Percentiles rank a stretch among this genome's conserved stretches.
These are phyloP conservation scores for Clavariopsis aquatica DNA, from an alignment of 495 filamentous ascomycete species.

Conservation along the genomic window DNA sequence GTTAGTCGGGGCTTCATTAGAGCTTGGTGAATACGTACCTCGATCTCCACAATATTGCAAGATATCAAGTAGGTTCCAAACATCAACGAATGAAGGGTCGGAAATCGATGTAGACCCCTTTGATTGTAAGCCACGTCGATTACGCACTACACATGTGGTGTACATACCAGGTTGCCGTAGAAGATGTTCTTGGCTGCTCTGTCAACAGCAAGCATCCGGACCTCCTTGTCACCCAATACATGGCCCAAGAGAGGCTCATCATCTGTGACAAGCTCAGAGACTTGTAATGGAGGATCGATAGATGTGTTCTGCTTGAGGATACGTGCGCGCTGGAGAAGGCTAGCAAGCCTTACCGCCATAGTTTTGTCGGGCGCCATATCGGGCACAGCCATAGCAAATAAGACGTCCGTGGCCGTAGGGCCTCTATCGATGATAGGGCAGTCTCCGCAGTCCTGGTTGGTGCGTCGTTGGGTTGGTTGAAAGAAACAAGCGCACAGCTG, in stretches of 20 bases:
- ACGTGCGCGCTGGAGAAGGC: slow-evolving; percentile 65
- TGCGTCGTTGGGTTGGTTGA: neutral
- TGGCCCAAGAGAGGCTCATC: slow-evolving; percentile 49
- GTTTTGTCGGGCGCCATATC: slow-evolving; percentile 10
- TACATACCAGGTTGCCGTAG: slow-evolving; percentile 69
- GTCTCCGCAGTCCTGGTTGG: neutral
- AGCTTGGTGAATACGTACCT: slow-evolving; percentile 48
- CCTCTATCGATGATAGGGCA: neutral
- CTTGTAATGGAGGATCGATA: slow-evolving; percentile 77
- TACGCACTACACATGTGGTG: neutral
- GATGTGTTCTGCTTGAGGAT: slow-evolving; percentile 63
- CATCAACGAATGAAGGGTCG: slow-evolving; percentile 69
- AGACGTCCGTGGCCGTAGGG: neutral
- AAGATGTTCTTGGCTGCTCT: slow-evolving; percentile 77
- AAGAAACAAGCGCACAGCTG: neutral
- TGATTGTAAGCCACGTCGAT: slow-evolving; percentile 1
- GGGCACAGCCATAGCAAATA: slow-evolving; percentile 19
- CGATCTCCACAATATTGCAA: slow-evolving; percentile 81
- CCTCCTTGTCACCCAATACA: slow-evolving; percentile 42
- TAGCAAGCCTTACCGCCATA: slow-evolving; percentile 48
- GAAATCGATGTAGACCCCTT: slow-evolving; percentile 55
- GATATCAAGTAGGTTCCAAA: slow-evolving; percentile 94
- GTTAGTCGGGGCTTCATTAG: neutral
- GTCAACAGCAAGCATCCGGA: slow-evolving; percentile 68
- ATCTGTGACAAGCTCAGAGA: slow-evolving; percentile 53